Conservation (phyloP, 345 rosid genomes). For the Camelina hispida region DNA sequence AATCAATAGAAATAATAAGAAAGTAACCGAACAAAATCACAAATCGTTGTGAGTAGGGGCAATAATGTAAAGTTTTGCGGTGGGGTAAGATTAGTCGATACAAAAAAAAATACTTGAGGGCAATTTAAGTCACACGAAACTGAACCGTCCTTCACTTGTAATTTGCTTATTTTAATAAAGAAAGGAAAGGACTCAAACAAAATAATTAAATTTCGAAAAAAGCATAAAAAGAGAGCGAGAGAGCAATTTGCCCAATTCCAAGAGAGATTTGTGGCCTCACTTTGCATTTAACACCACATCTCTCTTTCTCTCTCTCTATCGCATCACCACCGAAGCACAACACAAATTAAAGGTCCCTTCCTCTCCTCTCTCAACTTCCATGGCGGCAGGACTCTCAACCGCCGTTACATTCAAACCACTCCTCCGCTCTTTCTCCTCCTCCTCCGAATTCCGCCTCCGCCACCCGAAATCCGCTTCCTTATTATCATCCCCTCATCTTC, state of each 20-base stretch:
- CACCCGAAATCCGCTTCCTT: constrained; percentile 46
- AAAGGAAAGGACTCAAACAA: background rate
- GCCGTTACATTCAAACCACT: constrained; percentile 53
- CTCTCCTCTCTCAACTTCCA: constrained; percentile 36
- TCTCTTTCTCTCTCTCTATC: background rate
- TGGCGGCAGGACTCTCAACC: constrained; percentile 75
- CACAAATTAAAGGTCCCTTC: background rate
- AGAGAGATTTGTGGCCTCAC: constrained; percentile 46
- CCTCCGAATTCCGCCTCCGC: constrained; percentile 29
- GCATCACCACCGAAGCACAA: background rate
- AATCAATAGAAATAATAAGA: background rate
- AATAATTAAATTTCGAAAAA: background rate
- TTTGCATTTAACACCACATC: constrained; percentile 44
- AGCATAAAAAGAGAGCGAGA: background rate
- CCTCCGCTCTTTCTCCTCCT: constrained; percentile 42
- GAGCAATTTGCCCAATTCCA: background rate
- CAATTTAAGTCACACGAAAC: constrained; percentile 31
- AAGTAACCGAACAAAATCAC: background rate
- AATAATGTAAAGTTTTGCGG: background rate
- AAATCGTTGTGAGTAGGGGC: background rate
- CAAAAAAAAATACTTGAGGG: constrained; percentile 14
- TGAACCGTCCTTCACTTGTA: constrained; percentile 29
- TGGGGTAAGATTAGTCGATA: background rate
- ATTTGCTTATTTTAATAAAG: background rate
- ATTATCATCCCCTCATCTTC: constrained; percentile 21